Conservation (phyloP, 2,329 filamentous ascomycete species). For the Aspergillus sp. region DNA sequence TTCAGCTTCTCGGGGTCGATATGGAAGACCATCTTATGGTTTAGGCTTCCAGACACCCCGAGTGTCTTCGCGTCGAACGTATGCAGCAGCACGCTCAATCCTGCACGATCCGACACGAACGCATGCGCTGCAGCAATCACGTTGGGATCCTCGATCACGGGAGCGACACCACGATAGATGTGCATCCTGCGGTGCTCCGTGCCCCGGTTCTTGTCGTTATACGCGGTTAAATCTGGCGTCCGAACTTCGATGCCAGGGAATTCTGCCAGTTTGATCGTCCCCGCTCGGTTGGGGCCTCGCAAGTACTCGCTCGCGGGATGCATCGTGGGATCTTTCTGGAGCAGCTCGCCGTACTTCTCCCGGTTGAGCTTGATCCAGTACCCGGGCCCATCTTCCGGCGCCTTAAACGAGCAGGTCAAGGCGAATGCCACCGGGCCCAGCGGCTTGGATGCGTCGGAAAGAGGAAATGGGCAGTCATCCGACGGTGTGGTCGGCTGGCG, state of each 20-base stretch:
- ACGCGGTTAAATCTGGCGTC: background rate
- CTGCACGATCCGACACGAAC: slow-evolving; percentile 4
- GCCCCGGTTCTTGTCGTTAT: background rate
- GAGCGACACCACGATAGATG: background rate
- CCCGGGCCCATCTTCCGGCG: background rate
- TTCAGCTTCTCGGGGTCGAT: slow-evolving; percentile 5
- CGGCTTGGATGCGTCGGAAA: background rate
- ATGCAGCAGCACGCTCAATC: slow-evolving; percentile 1
- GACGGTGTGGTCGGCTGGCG: slow-evolving; percentile 4
- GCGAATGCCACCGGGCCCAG: slow-evolving; percentile 3
- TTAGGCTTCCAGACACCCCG: slow-evolving; percentile 6
- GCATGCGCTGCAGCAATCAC: slow-evolving; percentile 1
- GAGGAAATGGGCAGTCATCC: slow-evolving; percentile 5
- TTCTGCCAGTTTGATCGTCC: background rate
- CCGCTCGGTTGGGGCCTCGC: background rate
- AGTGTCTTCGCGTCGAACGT: slow-evolving; percentile 2
- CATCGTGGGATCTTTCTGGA: background rate
- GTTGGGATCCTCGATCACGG: background rate
- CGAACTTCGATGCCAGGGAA: background rate
- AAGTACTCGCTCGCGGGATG: background rate
- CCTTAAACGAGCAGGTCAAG: slow-evolving; percentile 5
- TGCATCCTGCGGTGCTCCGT: background rate
- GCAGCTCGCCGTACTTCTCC: slow-evolving; percentile 4
- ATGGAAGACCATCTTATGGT: slow-evolving; percentile 7
- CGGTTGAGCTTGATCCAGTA: background rate